A percentile compares a stretch with the other conserved stretches of the same genome.
phyloP scores from a whole-genome alignment of 257 asterid genomes.

The Craterostigma plantagineum region DNA sequence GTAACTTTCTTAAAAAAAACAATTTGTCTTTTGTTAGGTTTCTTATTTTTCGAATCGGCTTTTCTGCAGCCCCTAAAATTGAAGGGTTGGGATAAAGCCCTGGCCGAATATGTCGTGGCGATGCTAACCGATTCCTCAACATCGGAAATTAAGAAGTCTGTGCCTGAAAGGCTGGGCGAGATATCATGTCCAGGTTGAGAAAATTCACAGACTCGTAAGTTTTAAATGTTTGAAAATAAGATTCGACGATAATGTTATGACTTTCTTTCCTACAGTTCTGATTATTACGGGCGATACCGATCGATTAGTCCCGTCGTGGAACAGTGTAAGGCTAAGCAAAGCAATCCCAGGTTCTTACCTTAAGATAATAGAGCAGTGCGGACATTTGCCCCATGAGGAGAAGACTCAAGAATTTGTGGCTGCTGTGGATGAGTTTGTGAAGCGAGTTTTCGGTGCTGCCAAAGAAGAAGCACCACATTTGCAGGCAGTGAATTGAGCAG shows the following conservation, averaged over 20 bases:
- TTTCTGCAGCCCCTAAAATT: slow-evolving; percentile 66
- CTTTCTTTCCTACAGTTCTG: slow-evolving; percentile 31
- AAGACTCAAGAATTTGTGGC: slow-evolving; percentile 63
- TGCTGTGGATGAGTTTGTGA: slow-evolving; percentile 47
- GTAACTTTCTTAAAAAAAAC: too few relatives aligned
- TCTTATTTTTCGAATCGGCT: too few relatives aligned
- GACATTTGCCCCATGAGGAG: slow-evolving; percentile 94
- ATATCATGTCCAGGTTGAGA: slow-evolving; percentile 91
- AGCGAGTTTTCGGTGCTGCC: slow-evolving; percentile 2
- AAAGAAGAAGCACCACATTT: too few relatives aligned
- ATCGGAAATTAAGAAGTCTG: slow-evolving; percentile 35
- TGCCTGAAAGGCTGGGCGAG: slow-evolving; percentile 36
- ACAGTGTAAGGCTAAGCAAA: slow-evolving; percentile 55
- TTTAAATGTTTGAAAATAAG: too few relatives aligned
- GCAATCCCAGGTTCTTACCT: slow-evolving; percentile 66
- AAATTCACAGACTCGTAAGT: neutral
- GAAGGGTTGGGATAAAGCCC: slow-evolving; percentile 91
- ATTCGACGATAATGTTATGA: neutral
- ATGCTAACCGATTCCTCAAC: slow-evolving; percentile 42
- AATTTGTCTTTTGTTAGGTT: too few relatives aligned
- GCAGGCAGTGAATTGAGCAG: too few relatives aligned
- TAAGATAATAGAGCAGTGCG: slow-evolving; percentile 68
- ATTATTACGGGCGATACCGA: slow-evolving; percentile 78
- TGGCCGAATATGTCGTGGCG: slow-evolving; percentile 61
- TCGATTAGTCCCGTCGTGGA: slow-evolving; percentile 89